A percentile compares a stretch with the other conserved stretches of the same genome.
Evolutionary conservation across 441 rosid species (phyloP).

Genomic region (Erysimum cheiri): DNA sequence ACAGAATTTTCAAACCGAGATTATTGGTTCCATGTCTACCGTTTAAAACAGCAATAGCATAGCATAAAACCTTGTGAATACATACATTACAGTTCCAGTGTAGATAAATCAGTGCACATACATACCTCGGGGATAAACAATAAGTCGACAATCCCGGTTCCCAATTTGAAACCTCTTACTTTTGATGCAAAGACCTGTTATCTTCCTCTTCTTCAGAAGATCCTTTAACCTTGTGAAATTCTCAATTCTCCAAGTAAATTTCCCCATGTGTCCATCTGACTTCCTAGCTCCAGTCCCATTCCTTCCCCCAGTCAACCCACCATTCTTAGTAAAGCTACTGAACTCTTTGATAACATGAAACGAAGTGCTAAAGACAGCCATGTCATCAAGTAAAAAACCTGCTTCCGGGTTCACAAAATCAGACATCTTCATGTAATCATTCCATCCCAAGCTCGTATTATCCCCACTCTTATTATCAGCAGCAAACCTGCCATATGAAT

Average conservation of each 20-base stretch:
- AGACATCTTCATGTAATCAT: conserved; percentile 93
- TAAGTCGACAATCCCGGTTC: conserved; percentile 95
- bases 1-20: conserved; percentile 5
- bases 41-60: conserved; percentile 29
- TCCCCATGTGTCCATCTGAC: conserved; percentile 93
- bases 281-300: conserved; percentile 73
- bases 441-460: conserved; percentile 98
- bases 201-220: conserved; percentile 96
- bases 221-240: conserved; percentile 94
- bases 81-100: conserved; percentile 11
- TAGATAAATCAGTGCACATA: conserved; percentile 30
- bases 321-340: conserved; percentile 80
- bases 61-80: conserved; percentile 2
- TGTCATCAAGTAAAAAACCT: conserved; percentile 85
- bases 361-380: conserved; percentile 89
- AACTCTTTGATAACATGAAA: conserved; percentile 97
- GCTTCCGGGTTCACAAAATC: conserved; percentile 79
- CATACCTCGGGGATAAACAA: conserved; percentile 99
- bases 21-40: conserved; percentile 15
- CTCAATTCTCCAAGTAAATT: conserved; percentile 91
- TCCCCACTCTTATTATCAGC: conserved; percentile 98
- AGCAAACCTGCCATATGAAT: conserved; percentile 94
- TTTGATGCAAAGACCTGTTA: conserved; percentile 97
- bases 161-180: conserved; percentile 99
- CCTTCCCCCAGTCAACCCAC: conserved; percentile 72